A percentile compares a stretch with the other conserved stretches of the same genome.
Evolutionary conservation across 2,329 filamentous ascomycete species (phyloP).

Genomic region (Pyrenophora graminea): DNA sequence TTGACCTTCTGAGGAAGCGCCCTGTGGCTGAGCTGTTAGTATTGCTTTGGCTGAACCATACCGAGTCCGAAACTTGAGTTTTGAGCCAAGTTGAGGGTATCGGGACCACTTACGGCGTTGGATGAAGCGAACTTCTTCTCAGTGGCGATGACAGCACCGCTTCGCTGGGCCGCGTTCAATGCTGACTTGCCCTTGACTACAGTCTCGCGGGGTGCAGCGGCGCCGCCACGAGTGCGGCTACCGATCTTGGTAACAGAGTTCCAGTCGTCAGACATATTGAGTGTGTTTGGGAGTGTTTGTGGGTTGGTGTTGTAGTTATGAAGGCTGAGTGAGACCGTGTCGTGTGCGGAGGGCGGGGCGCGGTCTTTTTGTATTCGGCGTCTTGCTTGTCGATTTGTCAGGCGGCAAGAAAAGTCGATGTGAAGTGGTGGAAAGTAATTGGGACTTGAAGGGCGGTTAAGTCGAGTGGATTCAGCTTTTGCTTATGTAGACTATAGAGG

Average conservation of each 20-base stretch:
- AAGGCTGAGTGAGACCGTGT: constrained; percentile 12
- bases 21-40: constrained; percentile 21
- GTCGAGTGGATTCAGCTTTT: constrained; percentile 11
- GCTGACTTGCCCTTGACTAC: constrained; percentile 83
- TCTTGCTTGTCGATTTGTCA: constrained; percentile 15
- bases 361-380: constrained; percentile 14
- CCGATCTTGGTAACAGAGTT: constrained; percentile 91
- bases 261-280: constrained; percentile 77
- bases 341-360: constrained; percentile 14
- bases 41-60: constrained; percentile 1
- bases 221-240: constrained; percentile 74
- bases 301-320: constrained; percentile 9
- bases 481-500: constrained; percentile 13
- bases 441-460: constrained; percentile 6
- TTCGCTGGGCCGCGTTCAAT: constrained; percentile 86
- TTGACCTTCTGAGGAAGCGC: constrained; percentile 73
- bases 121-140: constrained; percentile 88
- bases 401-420: not conserved
- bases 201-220: constrained; percentile 73
- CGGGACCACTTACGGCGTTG: constrained; percentile 70
- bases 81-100: not conserved
- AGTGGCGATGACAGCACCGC: constrained; percentile 74
- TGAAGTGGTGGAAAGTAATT: not conserved
- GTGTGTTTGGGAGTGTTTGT: constrained; percentile 5
- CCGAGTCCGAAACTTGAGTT: not conserved